A percentile compares a stretch with the other conserved stretches of the same genome.
These are phyloP conservation scores for Penicillium steckii DNA, from an alignment of 495 filamentous ascomycete genomes.

Conservation along the genomic window DNA sequence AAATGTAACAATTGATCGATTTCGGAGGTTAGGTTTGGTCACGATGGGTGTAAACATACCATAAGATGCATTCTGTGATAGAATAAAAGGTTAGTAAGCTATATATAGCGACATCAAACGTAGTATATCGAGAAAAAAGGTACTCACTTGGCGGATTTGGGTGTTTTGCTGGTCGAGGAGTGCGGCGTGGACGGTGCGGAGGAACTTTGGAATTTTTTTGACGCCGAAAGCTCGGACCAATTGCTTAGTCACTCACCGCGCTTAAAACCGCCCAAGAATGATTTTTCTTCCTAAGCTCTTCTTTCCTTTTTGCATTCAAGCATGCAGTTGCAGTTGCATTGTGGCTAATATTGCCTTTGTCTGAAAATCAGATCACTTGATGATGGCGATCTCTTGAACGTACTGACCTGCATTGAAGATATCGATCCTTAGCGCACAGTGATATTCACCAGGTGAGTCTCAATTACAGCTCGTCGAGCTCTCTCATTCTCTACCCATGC, in stretches of 20 bases:
- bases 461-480: slow-evolving; percentile 9
- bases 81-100: slow-evolving; percentile 17
- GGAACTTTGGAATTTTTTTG: slow-evolving; percentile 36
- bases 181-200: slow-evolving; percentile 11
- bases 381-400: background rate
- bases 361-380: background rate
- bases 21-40: slow-evolving; percentile 1
- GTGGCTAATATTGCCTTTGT: background rate
- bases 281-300: background rate
- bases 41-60: slow-evolving; percentile 26
- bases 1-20: slow-evolving; percentile 4
- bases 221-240: slow-evolving; percentile 18
- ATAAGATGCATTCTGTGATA: slow-evolving; percentile 54
- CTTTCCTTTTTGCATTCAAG: background rate
- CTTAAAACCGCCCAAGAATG: slow-evolving; percentile 28
- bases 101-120: background rate
- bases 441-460: slow-evolving; percentile 18
- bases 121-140: background rate
- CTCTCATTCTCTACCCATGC: slow-evolving; percentile 1
- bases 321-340: background rate
- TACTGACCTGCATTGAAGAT: background rate
- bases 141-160: slow-evolving; percentile 34
- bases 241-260: slow-evolving; percentile 34
- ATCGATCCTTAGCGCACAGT: background rate
- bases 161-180: slow-evolving; percentile 1